These are phyloP conservation scores for Rhizopus stolonifer DNA, from an alignment of 371 early-diverging fungal genomes.

Conservation along the genomic window DNA sequence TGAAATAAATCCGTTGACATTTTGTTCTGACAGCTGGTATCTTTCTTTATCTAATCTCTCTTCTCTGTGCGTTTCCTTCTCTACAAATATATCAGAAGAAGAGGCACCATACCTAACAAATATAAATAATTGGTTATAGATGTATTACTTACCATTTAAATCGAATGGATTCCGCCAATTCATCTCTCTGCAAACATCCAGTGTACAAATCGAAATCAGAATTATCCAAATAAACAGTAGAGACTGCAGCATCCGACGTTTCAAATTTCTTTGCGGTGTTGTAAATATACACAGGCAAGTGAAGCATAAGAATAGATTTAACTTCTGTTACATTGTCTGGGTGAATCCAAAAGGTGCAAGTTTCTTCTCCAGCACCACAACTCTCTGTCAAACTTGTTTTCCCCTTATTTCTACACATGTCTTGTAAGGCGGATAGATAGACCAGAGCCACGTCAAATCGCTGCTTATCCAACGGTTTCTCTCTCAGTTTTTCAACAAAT, in stretches of 20 bases:
- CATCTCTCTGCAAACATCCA: slow-evolving; percentile 84
- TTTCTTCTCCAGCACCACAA: slow-evolving; percentile 80
- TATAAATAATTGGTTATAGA: slow-evolving; percentile 16
- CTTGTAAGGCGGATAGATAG: slow-evolving; percentile 86
- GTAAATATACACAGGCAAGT: slow-evolving; percentile 88
- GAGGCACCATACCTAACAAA: slow-evolving; percentile 54
- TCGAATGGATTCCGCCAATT: slow-evolving; percentile 86
- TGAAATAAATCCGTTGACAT: slow-evolving; percentile 46
- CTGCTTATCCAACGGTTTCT: slow-evolving; percentile 84
- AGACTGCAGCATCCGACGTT: slow-evolving; percentile 63
- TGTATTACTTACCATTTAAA: slow-evolving; percentile 91
- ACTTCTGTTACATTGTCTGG: slow-evolving; percentile 94
- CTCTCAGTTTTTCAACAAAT: slow-evolving; percentile 76
- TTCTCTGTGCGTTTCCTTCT: slow-evolving; percentile 88
- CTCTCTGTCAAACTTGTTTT: slow-evolving; percentile 37
- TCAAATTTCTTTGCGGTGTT: slow-evolving; percentile 37
- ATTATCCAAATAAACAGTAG: slow-evolving; percentile 94
- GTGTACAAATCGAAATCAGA: slow-evolving; percentile 83
- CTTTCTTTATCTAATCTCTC: slow-evolving; percentile 87
- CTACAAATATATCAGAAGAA: slow-evolving; percentile 79
- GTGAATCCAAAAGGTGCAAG: slow-evolving; percentile 97
- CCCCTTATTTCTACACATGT: slow-evolving; percentile 85
- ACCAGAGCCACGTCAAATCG: slow-evolving; percentile 88
- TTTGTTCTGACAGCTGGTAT: slow-evolving; percentile 45
- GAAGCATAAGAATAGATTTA: slow-evolving; percentile 84